phyloP scores from a whole-genome alignment of 805 yeast genomes.

The Candida peoriensis region DNA sequence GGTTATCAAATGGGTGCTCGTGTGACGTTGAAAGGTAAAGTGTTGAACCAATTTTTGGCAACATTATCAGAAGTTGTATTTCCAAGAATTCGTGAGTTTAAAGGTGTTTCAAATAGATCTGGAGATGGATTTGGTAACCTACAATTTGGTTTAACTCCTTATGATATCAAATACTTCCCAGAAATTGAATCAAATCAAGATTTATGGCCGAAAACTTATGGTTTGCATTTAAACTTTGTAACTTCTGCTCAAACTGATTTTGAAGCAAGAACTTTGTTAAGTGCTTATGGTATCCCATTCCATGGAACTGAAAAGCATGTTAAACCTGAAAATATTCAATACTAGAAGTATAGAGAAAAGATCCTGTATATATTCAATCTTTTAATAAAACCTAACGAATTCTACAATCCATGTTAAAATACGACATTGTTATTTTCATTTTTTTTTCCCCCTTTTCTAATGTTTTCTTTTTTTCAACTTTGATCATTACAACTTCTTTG shows the following conservation, averaged over 20 bases:
- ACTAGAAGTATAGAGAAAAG: conserved; percentile 5
- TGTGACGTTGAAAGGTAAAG: conserved; percentile 68
- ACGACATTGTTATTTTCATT: background rate
- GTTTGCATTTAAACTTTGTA: conserved; percentile 78
- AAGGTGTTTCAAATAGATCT: conserved; percentile 66
- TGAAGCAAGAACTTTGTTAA: conserved; percentile 80
- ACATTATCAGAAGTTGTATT: conserved; percentile 89
- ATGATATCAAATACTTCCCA: conserved; percentile 80
- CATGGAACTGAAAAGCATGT: conserved; percentile 41
- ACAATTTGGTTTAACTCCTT: conserved; percentile 75
- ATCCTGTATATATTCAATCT: too few relatives aligned
- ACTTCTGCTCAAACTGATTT: conserved; percentile 88
- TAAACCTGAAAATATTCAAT: conserved; percentile 21
- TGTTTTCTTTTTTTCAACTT: background rate
- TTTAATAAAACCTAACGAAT: too few relatives aligned
- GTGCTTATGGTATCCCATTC: conserved; percentile 82
- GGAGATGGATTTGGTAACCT: conserved; percentile 88
- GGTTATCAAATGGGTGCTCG: conserved; percentile 93
- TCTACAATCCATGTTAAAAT: too few relatives aligned
- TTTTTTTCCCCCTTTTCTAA: background rate
- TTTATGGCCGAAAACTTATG: conserved; percentile 81
- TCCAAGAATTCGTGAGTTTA: conserved; percentile 86
- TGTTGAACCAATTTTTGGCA: conserved; percentile 78
- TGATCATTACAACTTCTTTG: background rate
- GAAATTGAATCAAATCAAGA: conserved; percentile 90